phyloP scores from a whole-genome alignment of 345 rosid genomes.

The Populus tremula region DNA sequence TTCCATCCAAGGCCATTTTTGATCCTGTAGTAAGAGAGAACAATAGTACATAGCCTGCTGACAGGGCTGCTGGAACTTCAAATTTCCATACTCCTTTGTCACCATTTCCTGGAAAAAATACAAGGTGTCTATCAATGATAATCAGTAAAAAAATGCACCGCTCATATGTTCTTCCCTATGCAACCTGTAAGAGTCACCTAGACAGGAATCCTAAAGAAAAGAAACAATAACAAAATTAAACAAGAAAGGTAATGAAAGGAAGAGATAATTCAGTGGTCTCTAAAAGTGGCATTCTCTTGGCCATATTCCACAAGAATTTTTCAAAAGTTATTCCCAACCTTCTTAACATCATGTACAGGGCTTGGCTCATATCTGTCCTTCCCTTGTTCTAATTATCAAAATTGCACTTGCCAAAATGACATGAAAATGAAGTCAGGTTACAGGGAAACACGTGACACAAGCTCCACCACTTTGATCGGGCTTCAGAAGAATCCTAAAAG shows the following conservation, averaged over 20 bases:
- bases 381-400: background rate
- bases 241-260: background rate
- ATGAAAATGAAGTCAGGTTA: background rate
- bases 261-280: background rate
- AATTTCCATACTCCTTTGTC: slow-evolving; percentile 64
- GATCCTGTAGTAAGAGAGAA: slow-evolving; percentile 62
- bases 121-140: too few relatives aligned
- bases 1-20: slow-evolving; percentile 75
- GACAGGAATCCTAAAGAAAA: background rate
- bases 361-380: background rate
- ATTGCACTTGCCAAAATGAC: background rate
- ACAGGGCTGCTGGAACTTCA: slow-evolving; percentile 77
- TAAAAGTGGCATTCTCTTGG: background rate
- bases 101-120: slow-evolving; percentile 57
- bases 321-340: background rate
- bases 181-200: too few relatives aligned
- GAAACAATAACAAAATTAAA: background rate
- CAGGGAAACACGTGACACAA: background rate
- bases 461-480: background rate
- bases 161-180: too few relatives aligned
- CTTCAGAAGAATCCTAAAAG: slow-evolving; percentile 3
- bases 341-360: background rate
- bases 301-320: background rate
- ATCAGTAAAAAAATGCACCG: too few relatives aligned
- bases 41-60: slow-evolving; percentile 81